Percentiles rank a stretch among this genome's conserved stretches.
Evolutionary conservation across 129 eudicot species (phyloP).

Genomic region (Flaveria ramosissima): DNA sequence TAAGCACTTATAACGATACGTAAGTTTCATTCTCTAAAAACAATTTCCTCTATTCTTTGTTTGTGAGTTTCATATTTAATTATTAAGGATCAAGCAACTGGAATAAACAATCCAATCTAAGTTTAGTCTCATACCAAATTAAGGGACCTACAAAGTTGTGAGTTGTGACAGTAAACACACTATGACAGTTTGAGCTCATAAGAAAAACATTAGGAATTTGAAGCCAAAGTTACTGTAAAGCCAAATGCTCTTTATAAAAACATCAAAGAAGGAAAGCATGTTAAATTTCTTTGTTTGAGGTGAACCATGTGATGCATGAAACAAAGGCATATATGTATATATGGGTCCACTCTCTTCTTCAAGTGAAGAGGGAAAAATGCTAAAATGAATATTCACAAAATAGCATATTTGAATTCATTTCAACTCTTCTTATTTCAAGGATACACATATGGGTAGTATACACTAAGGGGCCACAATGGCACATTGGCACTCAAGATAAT

Average conservation of each 20-base stretch:
- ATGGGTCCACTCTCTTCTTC: no score
- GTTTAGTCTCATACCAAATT: neutral
- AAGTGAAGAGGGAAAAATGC: neutral
- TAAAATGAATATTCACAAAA: neutral
- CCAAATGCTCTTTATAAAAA: neutral
- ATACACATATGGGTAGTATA: no score
- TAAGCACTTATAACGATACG: neutral
- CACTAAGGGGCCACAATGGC: neutral
- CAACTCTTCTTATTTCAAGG: neutral
- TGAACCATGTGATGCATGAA: no score
- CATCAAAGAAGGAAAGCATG: neutral
- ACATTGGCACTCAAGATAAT: neutral
- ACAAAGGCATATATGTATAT: no score
- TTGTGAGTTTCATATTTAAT: neutral
- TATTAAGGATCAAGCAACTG: neutral
- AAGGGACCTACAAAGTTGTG: neutral
- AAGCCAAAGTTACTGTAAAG: no score
- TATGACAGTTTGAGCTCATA: neutral
- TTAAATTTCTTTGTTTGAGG: neutral
- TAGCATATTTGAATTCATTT: neutral
- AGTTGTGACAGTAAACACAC: neutral
- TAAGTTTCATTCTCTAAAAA: neutral
- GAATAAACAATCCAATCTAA: neutral
- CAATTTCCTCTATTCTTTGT: neutral
- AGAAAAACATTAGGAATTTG: no score